Conservation (phyloP, 2,329 filamentous ascomycete genomes). For the Fusarium pseudoanthophilum region DNA sequence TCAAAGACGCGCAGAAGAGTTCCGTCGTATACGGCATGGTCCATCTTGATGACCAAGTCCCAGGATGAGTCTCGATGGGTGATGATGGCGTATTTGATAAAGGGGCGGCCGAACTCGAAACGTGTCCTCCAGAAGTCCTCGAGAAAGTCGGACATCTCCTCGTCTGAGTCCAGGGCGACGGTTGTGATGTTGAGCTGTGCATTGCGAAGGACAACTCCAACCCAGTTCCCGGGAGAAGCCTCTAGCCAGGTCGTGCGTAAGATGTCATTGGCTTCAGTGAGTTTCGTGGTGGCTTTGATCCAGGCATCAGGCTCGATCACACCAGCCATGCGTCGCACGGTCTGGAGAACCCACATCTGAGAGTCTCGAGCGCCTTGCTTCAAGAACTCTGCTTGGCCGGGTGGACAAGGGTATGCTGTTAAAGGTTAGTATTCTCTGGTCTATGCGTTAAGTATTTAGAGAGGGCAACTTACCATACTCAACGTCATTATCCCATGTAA, state of each 20-base stretch:
- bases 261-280: neutral
- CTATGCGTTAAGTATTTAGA: fast-evolving
- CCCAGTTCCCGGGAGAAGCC: neutral
- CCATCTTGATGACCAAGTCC: slow-evolving; percentile 3
- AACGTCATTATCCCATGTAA: neutral
- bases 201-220: neutral
- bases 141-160: neutral
- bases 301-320: neutral
- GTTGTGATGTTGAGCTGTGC: neutral
- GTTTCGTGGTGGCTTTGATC: neutral
- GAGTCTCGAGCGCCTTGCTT: neutral
- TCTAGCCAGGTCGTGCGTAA: neutral
- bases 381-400: neutral
- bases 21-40: neutral
- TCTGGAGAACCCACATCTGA: slow-evolving; percentile 1
- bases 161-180: fast-evolving
- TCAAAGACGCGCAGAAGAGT: neutral
- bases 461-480: neutral
- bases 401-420: neutral
- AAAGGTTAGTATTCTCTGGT: fast-evolving
- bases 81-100: neutral
- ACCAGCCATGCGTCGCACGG: neutral
- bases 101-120: neutral
- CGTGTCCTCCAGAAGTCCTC: neutral
- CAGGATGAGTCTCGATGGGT: neutral